These are phyloP conservation scores for Nissolia schottii DNA, from an alignment of 306 rosid genomes.

Conservation along the genomic window DNA sequence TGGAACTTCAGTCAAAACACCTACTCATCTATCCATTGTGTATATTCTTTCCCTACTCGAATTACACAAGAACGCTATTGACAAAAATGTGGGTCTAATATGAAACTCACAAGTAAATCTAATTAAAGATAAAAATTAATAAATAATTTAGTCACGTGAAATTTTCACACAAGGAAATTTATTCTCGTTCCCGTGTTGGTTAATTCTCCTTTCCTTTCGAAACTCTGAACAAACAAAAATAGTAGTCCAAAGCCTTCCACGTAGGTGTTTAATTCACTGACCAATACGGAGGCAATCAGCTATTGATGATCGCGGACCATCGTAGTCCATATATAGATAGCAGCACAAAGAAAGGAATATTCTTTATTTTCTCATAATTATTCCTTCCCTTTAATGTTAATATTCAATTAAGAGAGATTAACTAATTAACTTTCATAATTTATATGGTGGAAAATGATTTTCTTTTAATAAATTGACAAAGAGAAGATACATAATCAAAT, in stretches of 20 bases:
- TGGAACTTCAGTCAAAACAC: no score
- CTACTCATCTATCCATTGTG: no score
- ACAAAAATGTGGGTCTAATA: no score
- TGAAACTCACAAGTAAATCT: no score
- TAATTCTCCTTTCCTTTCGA: not conserved
- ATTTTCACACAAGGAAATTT: no score
- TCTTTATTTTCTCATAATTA: not conserved
- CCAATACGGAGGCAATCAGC: not conserved
- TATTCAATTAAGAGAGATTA: not conserved
- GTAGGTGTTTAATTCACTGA: not conserved
- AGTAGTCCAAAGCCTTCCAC: not conserved
- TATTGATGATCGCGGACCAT: not conserved
- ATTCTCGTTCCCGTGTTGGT: not conserved
- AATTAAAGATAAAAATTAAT: no score
- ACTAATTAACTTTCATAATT: not conserved
- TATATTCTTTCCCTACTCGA: no score
- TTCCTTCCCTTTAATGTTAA: not conserved
- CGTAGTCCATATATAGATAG: not conserved
- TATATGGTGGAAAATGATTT: no score
- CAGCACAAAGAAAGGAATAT: not conserved
- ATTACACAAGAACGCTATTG: no score
- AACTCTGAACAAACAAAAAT: not conserved
- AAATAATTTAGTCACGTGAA: no score
- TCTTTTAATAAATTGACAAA: no score
- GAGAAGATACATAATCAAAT: no score